A percentile compares a stretch with the other conserved stretches of the same genome.
These are phyloP conservation scores for Nicotiana otophora DNA, from an alignment of 257 asterid genomes.

Conservation along the genomic window DNA sequence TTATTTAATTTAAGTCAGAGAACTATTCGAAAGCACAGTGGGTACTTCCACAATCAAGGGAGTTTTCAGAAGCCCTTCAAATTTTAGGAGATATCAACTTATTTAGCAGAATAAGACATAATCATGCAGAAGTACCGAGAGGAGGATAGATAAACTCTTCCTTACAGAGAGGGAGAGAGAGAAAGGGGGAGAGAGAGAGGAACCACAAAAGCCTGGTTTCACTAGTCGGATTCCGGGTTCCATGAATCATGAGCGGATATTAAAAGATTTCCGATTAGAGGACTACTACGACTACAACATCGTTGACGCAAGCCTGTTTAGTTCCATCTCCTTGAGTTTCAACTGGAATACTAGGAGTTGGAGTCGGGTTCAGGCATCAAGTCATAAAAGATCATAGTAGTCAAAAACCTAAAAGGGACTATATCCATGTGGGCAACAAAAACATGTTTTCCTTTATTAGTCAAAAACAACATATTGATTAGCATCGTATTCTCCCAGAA, in stretches of 20 bases:
- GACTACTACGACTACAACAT: too few relatives aligned
- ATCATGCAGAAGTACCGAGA: background rate
- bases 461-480: background rate
- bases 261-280: too few relatives aligned
- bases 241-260: too few relatives aligned
- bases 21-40: background rate
- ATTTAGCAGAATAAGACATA: background rate
- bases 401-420: background rate
- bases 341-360: too few relatives aligned
- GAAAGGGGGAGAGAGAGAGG: background rate
- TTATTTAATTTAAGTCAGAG: background rate
- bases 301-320: too few relatives aligned
- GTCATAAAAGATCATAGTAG: background rate
- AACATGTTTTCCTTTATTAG: background rate
- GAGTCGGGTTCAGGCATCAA: background rate
- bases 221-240: too few relatives aligned
- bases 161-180: too few relatives aligned
- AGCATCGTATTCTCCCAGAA: background rate
- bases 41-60: background rate
- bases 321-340: too few relatives aligned
- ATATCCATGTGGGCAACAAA: background rate
- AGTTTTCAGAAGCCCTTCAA: background rate
- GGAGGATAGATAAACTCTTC: background rate
- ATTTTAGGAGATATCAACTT: constrained; percentile 1
- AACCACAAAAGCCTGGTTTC: background rate